Percentiles rank a stretch among this genome's conserved stretches.
These are phyloP conservation scores for Sugiyamaella pinicola DNA, from an alignment of 1,139 yeast species.

Conservation along the genomic window DNA sequence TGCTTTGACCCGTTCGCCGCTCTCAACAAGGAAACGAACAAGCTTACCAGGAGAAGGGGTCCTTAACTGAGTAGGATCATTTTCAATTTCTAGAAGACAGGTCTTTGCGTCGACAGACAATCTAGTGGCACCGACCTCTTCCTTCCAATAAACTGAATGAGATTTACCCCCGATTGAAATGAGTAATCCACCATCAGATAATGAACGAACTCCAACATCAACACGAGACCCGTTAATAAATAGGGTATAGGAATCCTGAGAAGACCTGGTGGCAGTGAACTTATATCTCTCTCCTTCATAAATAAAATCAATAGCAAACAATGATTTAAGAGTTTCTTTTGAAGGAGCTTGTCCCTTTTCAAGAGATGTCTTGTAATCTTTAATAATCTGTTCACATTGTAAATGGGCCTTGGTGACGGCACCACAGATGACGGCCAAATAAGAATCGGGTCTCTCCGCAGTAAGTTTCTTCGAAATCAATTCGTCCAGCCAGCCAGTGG, in stretches of 20 bases:
- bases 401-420: slow-evolving; percentile 94
- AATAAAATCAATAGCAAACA: slow-evolving; percentile 90
- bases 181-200: slow-evolving; percentile 93
- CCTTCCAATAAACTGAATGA: slow-evolving; percentile 96
- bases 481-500: slow-evolving; percentile 99
- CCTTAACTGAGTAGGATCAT: slow-evolving; percentile 97
- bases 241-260: slow-evolving; percentile 78
- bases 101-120: slow-evolving; percentile 93
- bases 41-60: slow-evolving; percentile 99
- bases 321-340: slow-evolving; percentile 74
- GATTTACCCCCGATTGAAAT: slow-evolving; percentile 89
- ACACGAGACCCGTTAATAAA: slow-evolving; percentile 92
- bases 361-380: slow-evolving; percentile 68
- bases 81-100: slow-evolving; percentile 88
- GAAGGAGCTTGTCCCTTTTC: slow-evolving; percentile 96
- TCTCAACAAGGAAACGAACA: slow-evolving; percentile 88
- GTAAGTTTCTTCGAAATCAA: slow-evolving; percentile 89
- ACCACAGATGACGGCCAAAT: slow-evolving; percentile 91
- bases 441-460: slow-evolving; percentile 93
- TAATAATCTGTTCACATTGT: slow-evolving; percentile 69
- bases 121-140: slow-evolving; percentile 95
- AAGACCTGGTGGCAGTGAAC: slow-evolving; percentile 92
- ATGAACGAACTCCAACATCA: slow-evolving; percentile 80
- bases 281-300: slow-evolving; percentile 92
- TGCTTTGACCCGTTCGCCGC: slow-evolving; percentile 87